Conservation (phyloP, 2,329 filamentous ascomycete genomes). For the Orbilia brochopaga region DNA sequence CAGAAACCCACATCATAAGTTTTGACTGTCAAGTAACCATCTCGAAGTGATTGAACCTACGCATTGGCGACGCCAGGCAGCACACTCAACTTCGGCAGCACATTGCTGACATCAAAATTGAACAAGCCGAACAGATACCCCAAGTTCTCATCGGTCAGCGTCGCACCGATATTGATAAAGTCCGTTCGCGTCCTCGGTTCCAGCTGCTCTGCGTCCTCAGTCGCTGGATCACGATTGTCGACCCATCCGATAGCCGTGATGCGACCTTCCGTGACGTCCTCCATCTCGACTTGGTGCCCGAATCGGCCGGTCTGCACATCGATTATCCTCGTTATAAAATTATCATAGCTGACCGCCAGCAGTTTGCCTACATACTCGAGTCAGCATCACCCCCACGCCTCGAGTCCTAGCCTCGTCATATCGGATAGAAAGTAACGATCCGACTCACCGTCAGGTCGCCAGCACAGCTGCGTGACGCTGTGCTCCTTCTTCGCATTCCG, state of each 20-base stretch:
- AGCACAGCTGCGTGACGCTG: constrained; percentile 51
- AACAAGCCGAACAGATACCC: constrained; percentile 48
- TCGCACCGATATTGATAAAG: constrained; percentile 46
- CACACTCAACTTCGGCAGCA: constrained; percentile 55
- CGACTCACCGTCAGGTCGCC: constrained; percentile 54
- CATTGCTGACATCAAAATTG: constrained; percentile 52
- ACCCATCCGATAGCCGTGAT: constrained; percentile 55
- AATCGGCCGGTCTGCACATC: constrained; percentile 55
- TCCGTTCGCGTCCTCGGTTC: constrained; percentile 47
- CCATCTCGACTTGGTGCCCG: constrained; percentile 53
- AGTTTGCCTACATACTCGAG: constrained; percentile 51
- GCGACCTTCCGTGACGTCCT: constrained; percentile 52
- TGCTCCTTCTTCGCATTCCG: constrained; percentile 53
- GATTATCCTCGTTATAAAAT: constrained; percentile 54
- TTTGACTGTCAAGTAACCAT: not conserved
- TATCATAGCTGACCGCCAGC: constrained; percentile 54
- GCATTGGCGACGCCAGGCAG: constrained; percentile 52
- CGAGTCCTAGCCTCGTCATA: too few relatives aligned
- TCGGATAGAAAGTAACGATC: not conserved
- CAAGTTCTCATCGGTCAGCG: constrained; percentile 40
- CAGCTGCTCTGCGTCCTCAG: constrained; percentile 39
- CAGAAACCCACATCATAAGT: not conserved
- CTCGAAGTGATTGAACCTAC: constrained; percentile 10
- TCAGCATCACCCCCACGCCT: not conserved
- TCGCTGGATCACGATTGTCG: constrained; percentile 51